Evolutionary conservation across 306 rosid genomes (phyloP).

Genomic region (Vicia villosa): DNA sequence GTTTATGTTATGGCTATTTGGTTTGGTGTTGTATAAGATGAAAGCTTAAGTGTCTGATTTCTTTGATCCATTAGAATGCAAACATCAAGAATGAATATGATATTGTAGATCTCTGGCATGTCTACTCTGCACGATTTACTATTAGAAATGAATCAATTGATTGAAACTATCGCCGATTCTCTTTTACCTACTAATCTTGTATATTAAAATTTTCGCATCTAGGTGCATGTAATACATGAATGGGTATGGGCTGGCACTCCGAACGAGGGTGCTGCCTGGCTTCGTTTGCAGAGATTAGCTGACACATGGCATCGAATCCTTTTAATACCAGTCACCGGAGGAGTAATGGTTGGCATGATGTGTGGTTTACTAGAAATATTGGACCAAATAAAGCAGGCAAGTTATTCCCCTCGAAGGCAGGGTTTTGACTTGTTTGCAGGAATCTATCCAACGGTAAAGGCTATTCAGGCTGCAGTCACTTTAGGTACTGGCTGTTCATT

Average conservation of each 20-base stretch:
- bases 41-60: constrained; percentile 12
- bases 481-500: constrained; percentile 96
- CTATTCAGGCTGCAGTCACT: constrained; percentile 93
- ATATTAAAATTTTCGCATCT: constrained; percentile 41
- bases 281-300: constrained; percentile 84
- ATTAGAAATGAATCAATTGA: background rate
- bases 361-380: constrained; percentile 91
- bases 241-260: constrained; percentile 99
- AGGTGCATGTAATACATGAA: constrained; percentile 93
- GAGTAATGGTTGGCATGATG: constrained; percentile 98
- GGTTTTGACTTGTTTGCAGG: constrained; percentile 89
- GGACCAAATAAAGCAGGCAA: constrained; percentile 79
- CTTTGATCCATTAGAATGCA: background rate
- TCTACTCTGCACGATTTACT: constrained; percentile 14
- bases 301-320: constrained; percentile 98
- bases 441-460: constrained; percentile 81
- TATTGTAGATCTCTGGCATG: constrained; percentile 15
- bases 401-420: constrained; percentile 61
- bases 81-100: constrained; percentile 9
- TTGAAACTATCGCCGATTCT: background rate
- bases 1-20: constrained; percentile 18
- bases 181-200: constrained; percentile 24
- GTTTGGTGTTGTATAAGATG: constrained; percentile 18
- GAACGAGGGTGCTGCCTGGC: constrained; percentile 95
- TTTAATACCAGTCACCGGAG: constrained; percentile 86